Percentiles rank a stretch among this genome's conserved stretches.
Conservation (phyloP, 495 filamentous ascomycete genomes). For the Diplogelasinospora grovesii region DNA sequence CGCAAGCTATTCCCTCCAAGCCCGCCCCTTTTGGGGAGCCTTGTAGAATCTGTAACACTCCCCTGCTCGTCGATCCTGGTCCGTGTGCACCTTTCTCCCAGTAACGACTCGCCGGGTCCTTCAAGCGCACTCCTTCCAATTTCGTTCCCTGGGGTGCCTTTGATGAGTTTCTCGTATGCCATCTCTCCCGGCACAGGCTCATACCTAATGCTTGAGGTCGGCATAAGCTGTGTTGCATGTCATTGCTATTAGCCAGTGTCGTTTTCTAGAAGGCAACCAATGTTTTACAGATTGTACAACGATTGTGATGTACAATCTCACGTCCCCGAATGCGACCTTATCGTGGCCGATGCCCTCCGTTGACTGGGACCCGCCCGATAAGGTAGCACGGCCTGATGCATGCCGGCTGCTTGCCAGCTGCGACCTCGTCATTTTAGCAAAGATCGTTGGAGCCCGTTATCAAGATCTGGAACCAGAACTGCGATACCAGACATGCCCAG, state of each 20-base stretch:
- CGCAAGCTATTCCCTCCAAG: slow-evolving; percentile 3
- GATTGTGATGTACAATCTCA: slow-evolving; percentile 1
- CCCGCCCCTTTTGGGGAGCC: slow-evolving; percentile 10
- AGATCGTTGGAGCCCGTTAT: slow-evolving; percentile 3
- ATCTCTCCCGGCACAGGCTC: slow-evolving; percentile 4
- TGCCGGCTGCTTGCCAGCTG: background rate
- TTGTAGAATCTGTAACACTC: slow-evolving; percentile 28
- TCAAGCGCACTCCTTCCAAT: slow-evolving; percentile 20
- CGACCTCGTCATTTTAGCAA: slow-evolving; percentile 2
- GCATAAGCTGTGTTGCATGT: slow-evolving; percentile 1
- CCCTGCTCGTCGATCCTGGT: slow-evolving; percentile 24
- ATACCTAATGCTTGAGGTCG: slow-evolving; percentile 1
- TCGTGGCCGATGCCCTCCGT: slow-evolving; percentile 8
- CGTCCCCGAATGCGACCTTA: slow-evolving; percentile 11
- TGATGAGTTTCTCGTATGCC: slow-evolving; percentile 22
- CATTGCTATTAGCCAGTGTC: too few relatives aligned
- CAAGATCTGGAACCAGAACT: slow-evolving; percentile 11
- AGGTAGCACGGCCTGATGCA: background rate
- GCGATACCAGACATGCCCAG: too few relatives aligned
- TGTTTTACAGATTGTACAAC: background rate
- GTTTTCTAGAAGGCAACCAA: background rate
- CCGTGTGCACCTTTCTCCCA: slow-evolving; percentile 8
- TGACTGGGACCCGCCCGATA: too few relatives aligned
- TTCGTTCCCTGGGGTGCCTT: slow-evolving; percentile 9
- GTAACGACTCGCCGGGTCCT: background rate